Evolutionary conservation across 768 basidiomycete genomes (phyloP).

Genomic region (Boletus patriciae): DNA sequence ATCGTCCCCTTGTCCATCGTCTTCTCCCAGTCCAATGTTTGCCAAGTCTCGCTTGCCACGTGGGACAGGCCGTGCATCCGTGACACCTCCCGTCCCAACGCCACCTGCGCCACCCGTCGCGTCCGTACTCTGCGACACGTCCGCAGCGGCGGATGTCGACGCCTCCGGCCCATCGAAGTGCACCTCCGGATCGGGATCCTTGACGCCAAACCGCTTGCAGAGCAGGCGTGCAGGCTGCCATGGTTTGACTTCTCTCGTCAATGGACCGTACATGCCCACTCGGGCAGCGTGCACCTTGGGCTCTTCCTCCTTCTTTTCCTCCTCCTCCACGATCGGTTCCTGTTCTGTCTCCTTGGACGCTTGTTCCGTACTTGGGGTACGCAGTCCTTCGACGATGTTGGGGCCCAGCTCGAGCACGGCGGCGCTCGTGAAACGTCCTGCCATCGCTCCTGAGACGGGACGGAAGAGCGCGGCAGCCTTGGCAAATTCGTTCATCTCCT

Average conservation of each 20-base stretch:
- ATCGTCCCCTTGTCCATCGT: constrained; percentile 85
- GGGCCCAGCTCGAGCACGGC: constrained; percentile 67
- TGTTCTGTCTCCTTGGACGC: constrained; percentile 41
- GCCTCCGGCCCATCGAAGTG: constrained; percentile 33
- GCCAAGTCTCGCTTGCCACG: constrained; percentile 57
- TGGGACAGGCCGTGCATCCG: neutral
- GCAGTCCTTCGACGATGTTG: constrained; percentile 63
- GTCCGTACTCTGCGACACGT: constrained; percentile 8
- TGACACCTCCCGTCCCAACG: neutral
- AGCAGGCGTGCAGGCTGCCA: constrained; percentile 87
- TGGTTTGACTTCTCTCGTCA: constrained; percentile 71
- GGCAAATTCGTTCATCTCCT: constrained; percentile 83
- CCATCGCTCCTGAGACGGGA: constrained; percentile 90
- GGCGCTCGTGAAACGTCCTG: constrained; percentile 87
- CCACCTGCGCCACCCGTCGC: neutral
- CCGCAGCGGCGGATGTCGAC: constrained; percentile 22
- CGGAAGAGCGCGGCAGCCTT: constrained; percentile 89
- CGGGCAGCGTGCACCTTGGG: constrained; percentile 81
- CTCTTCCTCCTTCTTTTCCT: constrained; percentile 55
- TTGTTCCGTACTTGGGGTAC: constrained; percentile 50
- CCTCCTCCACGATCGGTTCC: constrained; percentile 41
- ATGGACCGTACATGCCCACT: constrained; percentile 84
- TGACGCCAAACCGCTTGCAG: constrained; percentile 92
- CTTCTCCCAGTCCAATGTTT: constrained; percentile 90
- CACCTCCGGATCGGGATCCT: constrained; percentile 73